phyloP scores from a whole-genome alignment of 768 basidiomycete species.

The Trametes punicea region DNA sequence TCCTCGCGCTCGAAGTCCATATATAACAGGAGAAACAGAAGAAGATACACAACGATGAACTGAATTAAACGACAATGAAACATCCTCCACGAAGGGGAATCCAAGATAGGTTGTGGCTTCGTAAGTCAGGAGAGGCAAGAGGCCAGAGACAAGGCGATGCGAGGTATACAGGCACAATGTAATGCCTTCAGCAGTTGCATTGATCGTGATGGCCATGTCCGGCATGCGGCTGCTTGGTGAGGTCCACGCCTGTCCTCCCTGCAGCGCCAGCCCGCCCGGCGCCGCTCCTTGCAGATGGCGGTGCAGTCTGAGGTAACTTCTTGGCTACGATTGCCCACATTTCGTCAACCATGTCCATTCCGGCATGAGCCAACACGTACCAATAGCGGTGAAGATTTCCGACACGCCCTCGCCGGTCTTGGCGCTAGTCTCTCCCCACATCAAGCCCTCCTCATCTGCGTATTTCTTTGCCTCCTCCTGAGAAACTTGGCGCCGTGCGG shows the following conservation, averaged over 20 bases:
- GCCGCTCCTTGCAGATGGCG: slow-evolving; percentile 58
- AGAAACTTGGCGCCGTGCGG: slow-evolving; percentile 78
- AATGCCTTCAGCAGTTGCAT: slow-evolving; percentile 66
- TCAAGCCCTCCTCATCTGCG: slow-evolving; percentile 86
- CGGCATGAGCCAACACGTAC: slow-evolving; percentile 39
- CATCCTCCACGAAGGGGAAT: slow-evolving; percentile 28
- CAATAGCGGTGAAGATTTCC: slow-evolving; percentile 84
- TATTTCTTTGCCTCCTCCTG: slow-evolving; percentile 91
- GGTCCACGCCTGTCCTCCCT: slow-evolving; percentile 65
- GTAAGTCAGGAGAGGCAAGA: not conserved
- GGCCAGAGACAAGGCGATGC: slow-evolving; percentile 14
- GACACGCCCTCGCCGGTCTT: slow-evolving; percentile 86
- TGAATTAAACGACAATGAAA: slow-evolving; percentile 40
- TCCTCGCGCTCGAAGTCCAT: slow-evolving; percentile 18
- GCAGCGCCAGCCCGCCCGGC: slow-evolving; percentile 49
- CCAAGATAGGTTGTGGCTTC: not conserved
- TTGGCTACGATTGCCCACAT: slow-evolving; percentile 51
- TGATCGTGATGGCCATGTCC: slow-evolving; percentile 54
- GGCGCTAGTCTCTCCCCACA: slow-evolving; percentile 92
- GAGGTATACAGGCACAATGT: slow-evolving; percentile 5
- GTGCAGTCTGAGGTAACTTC: slow-evolving; percentile 82
- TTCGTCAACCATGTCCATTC: not conserved
- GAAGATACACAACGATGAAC: slow-evolving; percentile 16
- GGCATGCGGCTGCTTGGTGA: slow-evolving; percentile 63
- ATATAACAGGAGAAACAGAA: slow-evolving; percentile 17